Evolutionary conservation across 1,139 yeast genomes (phyloP), one percentile per base, ranked within the genome.

Genomic region (Debaryomyces udenii): DNA sequence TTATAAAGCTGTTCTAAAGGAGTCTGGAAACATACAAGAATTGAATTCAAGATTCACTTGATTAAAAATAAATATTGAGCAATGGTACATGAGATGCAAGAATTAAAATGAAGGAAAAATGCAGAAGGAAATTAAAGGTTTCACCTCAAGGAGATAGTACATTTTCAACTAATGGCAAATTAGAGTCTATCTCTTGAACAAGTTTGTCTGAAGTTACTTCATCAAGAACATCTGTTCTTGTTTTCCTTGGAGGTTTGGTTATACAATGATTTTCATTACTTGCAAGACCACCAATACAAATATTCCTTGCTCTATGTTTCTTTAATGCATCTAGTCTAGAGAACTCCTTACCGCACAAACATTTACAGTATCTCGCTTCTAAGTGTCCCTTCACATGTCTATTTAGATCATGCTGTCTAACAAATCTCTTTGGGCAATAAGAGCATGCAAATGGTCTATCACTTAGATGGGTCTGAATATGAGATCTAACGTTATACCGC

Each of bases 401-500:
- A 45, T 90, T 80, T 53, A 94, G 72, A 64, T 94, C 99, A 59
- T 94, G 99, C 50, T 94, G 96, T 35, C 96, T 71, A 11, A 87
- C 96, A 64, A 87, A 87, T 37, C 83, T 74, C 48, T 87, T 83
- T 3, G 81, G 79, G 60, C 93, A 86, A 47, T 69, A 68, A 10
- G 62, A 55, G 55, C 86, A 83, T 4, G 71, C 72, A 64, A 83
- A 85, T 1, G 99, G 99, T 42, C 98, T 72, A 62, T 94, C 99
- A 60, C 94, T 84, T 40, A 94, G 68, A 70, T 94, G 99, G 0
- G 99, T 94, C 61, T 94, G 99, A 43, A 94, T 91, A 61, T 94
- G 99, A 0, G 97, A 89, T 46, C 98, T 75, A n/a, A 89, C 90
- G 59, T 94, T 94, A 65, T 94, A 94, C 38, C 96, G 74, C 56